These are phyloP conservation scores for Phaeodactylum tricornutum DNA, from an alignment of 108 stramenopile genomes.

Conservation along the genomic window DNA sequence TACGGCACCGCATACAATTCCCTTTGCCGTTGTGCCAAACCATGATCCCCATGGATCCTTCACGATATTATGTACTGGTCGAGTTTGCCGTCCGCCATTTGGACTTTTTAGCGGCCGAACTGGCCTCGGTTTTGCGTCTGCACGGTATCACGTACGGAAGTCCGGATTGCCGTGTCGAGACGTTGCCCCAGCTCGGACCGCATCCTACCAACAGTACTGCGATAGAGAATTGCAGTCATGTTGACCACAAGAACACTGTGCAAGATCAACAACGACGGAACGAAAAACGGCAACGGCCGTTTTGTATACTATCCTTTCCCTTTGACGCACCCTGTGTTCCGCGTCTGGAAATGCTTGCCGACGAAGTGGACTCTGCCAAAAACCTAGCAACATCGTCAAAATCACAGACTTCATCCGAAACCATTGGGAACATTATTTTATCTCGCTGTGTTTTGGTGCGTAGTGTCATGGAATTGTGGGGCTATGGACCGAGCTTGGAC, in stretches of 20 bases:
- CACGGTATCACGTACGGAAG: conserved; percentile 30
- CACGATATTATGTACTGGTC: conserved; percentile 53
- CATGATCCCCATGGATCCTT: too few species aligned
- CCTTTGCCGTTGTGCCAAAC: too few species aligned
- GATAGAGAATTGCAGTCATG: too few species aligned
- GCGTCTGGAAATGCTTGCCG: neutral
- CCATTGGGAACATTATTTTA: conserved; percentile 22
- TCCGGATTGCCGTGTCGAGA: conserved; percentile 8
- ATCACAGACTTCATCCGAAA: conserved; percentile 18
- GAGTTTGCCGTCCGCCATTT: conserved; percentile 73
- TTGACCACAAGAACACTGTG: neutral
- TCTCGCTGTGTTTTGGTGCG: conserved; percentile 57
- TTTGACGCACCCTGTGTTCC: neutral
- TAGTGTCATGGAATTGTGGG: conserved; percentile 75
- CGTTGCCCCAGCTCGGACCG: too few species aligned
- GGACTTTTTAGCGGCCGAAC: conserved; percentile 71
- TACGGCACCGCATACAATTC: too few species aligned
- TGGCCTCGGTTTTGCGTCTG: conserved; percentile 55
- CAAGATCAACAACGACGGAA: neutral
- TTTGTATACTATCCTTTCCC: conserved; percentile 22
- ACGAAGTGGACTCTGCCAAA: neutral
- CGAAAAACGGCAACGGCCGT: conserved; percentile 10
- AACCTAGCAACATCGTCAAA: conserved; percentile 4
- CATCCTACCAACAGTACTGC: too few species aligned
- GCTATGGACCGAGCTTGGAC: conserved; percentile 29